Base-by-base conservation (phyloP, 148 eudicot genomes). In the Euryodendron excelsum region DNA sequence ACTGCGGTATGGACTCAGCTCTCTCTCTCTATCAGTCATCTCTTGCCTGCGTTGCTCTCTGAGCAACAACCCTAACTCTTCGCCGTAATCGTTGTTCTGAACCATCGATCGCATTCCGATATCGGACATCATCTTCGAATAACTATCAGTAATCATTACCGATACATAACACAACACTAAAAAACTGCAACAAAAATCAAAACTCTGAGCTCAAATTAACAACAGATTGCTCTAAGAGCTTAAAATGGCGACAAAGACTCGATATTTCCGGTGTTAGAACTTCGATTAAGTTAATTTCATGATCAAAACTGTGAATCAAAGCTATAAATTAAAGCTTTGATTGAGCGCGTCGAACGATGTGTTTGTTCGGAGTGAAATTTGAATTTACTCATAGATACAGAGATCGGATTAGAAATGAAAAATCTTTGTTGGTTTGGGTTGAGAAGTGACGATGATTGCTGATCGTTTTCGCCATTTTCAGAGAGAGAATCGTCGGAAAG, bases 91-190 rank as follows among this genome's bases (percentile, higher is more conserved):
- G 74, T 34, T 72, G 79, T 69, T 74, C 27, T 78, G 73, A 15
- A 53, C 50, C 78, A 90, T 83, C 83, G 93, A 84, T 84, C 88
- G 86, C 84, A 87, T 74, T 61, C 91, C 91, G 1, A 88, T 64
- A 1, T 90, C 93, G 0, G 92, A 83, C 86, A 88, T 84, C 82
- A 84, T 87, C 75, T 74, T 81, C 60, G 80, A 47, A 58, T 80
- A 79, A 56, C 78, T 85, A 39, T 88, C 87, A 33, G 84, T 79
- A 58, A 84, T 82, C 87, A 90, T 89, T 37, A 78, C 80, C 79
- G 72, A 61, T 13, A 78, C 66, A 47, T 67, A 79, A 79, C 31
- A 17, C n/a, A 36, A 61, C 25, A 33, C 72, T 50, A 17, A 41
- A 44, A 34, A 21, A 15, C 63, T 13, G 17, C 0, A 28, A 36